Evolutionary conservation across 352 stramenopile genomes (phyloP).

Genomic region (Stramenopiles sp.): DNA sequence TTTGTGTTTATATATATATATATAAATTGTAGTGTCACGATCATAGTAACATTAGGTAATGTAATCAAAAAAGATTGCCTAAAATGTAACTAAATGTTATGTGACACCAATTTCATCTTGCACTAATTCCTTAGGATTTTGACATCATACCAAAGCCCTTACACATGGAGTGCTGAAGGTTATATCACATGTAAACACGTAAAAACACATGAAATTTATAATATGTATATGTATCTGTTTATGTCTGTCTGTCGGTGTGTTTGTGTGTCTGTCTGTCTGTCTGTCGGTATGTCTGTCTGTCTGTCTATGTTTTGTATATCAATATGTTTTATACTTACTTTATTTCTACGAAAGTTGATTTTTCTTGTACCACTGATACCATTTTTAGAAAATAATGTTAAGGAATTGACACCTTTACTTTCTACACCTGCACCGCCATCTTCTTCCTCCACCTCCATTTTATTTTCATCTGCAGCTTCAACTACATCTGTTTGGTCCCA

Average conservation of each 20-base stretch:
- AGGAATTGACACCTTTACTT: not conserved
- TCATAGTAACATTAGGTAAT: not conserved
- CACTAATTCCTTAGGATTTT: not conserved
- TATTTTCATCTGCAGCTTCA: not conserved
- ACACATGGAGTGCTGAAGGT: not conserved
- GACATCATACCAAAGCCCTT: not conserved
- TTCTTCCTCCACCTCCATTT: not conserved
- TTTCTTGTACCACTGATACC: not conserved
- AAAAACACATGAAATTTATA: too few relatives aligned
- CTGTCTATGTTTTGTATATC: too few relatives aligned
- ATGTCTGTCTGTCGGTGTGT: too few relatives aligned
- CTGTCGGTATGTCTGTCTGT: too few relatives aligned
- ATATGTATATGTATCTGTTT: too few relatives aligned
- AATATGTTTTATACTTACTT: not conserved
- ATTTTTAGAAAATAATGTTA: not conserved
- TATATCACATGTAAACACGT: too few relatives aligned
- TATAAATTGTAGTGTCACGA: not conserved
- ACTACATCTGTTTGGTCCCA: slow-evolving; percentile 42
- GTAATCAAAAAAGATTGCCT: not conserved
- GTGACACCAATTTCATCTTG: not conserved
- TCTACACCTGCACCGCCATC: not conserved
- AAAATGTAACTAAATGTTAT: not conserved
- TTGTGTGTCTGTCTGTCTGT: too few relatives aligned
- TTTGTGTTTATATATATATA: not conserved
- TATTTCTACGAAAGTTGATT: not conserved